These are phyloP conservation scores for Stentor roeselii DNA, from an alignment of 73 alveolate species.

Conservation along the genomic window DNA sequence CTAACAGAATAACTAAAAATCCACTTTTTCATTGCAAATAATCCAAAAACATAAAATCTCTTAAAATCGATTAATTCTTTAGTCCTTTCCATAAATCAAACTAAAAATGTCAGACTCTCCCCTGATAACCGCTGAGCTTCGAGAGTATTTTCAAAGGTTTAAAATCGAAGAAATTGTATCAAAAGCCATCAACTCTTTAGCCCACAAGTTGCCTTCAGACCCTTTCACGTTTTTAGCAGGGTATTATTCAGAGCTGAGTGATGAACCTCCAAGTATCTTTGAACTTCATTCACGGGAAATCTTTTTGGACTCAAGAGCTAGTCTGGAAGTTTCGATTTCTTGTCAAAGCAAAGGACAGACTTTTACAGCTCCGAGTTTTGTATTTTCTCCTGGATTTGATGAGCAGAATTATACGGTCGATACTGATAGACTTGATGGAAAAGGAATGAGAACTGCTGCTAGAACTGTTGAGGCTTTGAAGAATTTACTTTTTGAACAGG, in stretches of 20 bases:
- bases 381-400: slow-evolving; percentile 13
- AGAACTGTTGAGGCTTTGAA: background rate
- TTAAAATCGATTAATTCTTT: no score
- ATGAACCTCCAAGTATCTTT: slow-evolving; percentile 15
- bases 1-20: no score
- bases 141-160: slow-evolving; percentile 9
- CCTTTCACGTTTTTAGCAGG: slow-evolving; percentile 26
- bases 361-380: slow-evolving; percentile 5
- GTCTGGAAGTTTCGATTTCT: background rate
- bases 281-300: background rate
- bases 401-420: background rate
- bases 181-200: background rate
- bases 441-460: slow-evolving; percentile 14
- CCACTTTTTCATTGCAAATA: no score
- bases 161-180: slow-evolving; percentile 17
- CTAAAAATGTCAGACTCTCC: slow-evolving; percentile 27
- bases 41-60: no score
- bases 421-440: background rate
- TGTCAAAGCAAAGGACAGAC: slow-evolving; percentile 26
- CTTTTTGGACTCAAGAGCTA: slow-evolving; percentile 4
- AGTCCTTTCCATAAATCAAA: no score
- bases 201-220: background rate
- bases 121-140: slow-evolving; percentile 15
- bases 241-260: slow-evolving; percentile 6
- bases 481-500: background rate